phyloP scores from a whole-genome alignment of 192 early-diverging fungal species.

The Haplosporangium gracile region DNA sequence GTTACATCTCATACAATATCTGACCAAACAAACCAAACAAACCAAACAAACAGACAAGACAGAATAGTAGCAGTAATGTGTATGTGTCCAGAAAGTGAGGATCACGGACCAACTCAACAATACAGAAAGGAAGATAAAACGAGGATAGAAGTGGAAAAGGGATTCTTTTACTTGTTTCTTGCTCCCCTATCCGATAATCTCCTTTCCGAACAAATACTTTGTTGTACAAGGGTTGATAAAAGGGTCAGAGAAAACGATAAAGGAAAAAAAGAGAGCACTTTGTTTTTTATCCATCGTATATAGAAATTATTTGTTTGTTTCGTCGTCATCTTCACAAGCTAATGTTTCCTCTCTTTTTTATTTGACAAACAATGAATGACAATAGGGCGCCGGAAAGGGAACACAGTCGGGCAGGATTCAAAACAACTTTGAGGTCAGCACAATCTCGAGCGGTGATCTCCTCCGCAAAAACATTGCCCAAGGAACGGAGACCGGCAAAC shows the following conservation, averaged over 20 bases:
- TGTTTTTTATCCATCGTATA: background rate
- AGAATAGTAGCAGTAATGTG: background rate
- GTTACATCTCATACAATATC: constrained; percentile 19
- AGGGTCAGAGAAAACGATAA: background rate
- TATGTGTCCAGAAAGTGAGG: background rate
- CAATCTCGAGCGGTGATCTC: constrained; percentile 91
- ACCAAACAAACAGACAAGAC: too few species aligned
- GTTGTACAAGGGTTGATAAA: background rate
- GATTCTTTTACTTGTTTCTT: constrained; percentile 2
- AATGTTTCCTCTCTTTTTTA: background rate
- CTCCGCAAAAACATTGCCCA: constrained; percentile 85
- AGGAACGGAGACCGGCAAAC: constrained; percentile 71
- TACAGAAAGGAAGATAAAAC: background rate
- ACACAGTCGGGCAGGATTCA: constrained; percentile 88
- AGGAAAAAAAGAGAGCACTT: background rate
- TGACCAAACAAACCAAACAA: too few species aligned
- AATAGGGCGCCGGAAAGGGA: constrained; percentile 87
- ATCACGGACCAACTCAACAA: background rate
- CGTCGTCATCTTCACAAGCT: background rate
- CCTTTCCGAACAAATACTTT: background rate
- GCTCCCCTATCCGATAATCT: constrained; percentile 18
- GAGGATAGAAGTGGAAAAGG: background rate
- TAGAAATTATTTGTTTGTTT: background rate
- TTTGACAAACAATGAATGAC: background rate
- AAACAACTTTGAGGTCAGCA: constrained; percentile 72